Evolutionary conservation across 148 eudicot genomes (phyloP).

Genomic region (Camellia lanceoleosa): DNA sequence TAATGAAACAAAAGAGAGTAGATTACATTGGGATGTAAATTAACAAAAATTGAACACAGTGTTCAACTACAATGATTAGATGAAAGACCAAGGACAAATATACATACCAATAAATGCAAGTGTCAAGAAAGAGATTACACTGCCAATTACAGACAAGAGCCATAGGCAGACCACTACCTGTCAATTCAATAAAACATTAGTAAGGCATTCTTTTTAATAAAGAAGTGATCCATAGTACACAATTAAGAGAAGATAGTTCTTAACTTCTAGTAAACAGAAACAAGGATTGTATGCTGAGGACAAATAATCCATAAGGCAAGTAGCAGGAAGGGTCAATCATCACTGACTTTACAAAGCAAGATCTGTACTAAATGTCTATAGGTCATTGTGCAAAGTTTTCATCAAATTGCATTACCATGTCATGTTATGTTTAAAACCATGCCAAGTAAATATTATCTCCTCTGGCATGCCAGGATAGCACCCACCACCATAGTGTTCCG

Average conservation of each 20-base stretch:
- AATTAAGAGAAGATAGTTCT: neutral
- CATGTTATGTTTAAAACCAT: neutral
- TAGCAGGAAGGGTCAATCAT: neutral
- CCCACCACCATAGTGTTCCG: neutral
- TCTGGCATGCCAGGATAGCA: neutral
- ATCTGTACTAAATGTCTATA: neutral
- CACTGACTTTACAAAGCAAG: neutral
- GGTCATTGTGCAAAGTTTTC: constrained; percentile 5
- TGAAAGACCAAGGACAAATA: constrained; percentile 15
- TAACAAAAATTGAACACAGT: too few relatives aligned
- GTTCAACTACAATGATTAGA: neutral
- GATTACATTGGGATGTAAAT: too few relatives aligned
- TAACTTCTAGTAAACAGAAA: neutral
- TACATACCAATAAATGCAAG: constrained; percentile 79
- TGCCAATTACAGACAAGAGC: constrained; percentile 84
- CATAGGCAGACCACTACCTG: constrained; percentile 85
- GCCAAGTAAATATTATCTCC: neutral
- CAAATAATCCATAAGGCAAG: neutral
- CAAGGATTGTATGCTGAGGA: neutral
- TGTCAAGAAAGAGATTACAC: constrained; percentile 65
- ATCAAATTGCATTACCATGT: neutral
- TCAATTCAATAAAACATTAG: neutral
- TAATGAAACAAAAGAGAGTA: neutral
- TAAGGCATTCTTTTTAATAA: neutral
- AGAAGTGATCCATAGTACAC: neutral